Conservation (phyloP, 202 grass and related monocot genomes). For the Panicum virgatum region DNA sequence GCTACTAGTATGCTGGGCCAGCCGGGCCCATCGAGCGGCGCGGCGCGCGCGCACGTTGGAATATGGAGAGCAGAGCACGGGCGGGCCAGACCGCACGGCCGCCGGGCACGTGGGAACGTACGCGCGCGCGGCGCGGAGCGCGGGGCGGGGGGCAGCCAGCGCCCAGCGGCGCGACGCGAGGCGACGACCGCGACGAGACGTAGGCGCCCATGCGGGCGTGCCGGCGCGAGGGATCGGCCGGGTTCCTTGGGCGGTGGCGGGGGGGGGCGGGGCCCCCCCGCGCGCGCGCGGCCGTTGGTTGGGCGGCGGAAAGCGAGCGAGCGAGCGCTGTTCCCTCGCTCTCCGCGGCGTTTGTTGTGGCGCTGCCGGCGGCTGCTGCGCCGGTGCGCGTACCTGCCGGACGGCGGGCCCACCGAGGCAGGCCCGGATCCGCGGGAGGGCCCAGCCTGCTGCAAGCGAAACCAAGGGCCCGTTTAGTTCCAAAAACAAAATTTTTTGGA, state of each 20-base stretch:
- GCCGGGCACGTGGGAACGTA: neutral
- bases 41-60: neutral
- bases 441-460: neutral
- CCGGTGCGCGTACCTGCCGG: neutral
- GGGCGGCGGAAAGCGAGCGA: no score
- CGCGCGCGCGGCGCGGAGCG: neutral
- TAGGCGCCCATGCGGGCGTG: slow-evolving; percentile 18
- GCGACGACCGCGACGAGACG: no score
- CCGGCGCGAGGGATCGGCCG: neutral
- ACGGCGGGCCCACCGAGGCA: neutral
- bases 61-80: no score
- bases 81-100: no score
- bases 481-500: no score
- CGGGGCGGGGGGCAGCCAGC: neutral
- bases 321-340: neutral
- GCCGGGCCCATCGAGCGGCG: neutral
- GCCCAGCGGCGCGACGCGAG: neutral
- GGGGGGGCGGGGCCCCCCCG: neutral
- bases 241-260: neutral
- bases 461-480: no score
- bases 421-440: neutral
- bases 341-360: no score
- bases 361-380: no score
- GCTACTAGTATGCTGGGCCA: no score
- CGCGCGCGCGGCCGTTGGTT: neutral